Evolutionary conservation across 805 yeast genomes (phyloP).

Genomic region (Cyberlindnera mycetangii): DNA sequence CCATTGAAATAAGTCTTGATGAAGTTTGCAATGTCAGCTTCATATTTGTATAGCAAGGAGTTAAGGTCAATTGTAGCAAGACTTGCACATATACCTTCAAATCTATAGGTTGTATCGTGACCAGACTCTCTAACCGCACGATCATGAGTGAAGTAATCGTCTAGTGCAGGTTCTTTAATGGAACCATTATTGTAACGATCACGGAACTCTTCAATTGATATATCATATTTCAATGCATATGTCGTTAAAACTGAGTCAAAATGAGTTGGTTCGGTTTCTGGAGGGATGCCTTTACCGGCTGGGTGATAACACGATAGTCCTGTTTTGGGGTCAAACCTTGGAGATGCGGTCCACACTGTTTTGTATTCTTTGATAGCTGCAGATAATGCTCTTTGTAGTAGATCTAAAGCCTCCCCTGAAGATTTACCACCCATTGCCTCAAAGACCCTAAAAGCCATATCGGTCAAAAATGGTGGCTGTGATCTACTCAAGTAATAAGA

Average conservation of each 20-base stretch:
- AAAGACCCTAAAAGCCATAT: constrained; percentile 76
- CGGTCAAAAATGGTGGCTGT: constrained; percentile 96
- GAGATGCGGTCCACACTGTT: constrained; percentile 72
- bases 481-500: constrained; percentile 88
- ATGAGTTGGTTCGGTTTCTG: constrained; percentile 92
- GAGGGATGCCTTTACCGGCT: constrained; percentile 89
- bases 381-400: constrained; percentile 58
- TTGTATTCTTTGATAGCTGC: constrained; percentile 89
- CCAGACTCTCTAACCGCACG: constrained; percentile 96
- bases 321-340: constrained; percentile 68
- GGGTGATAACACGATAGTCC: constrained; percentile 91
- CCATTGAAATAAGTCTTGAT: constrained; percentile 57
- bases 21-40: constrained; percentile 70
- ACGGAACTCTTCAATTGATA: constrained; percentile 61
- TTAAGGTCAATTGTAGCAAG: constrained; percentile 90
- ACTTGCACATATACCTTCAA: constrained; percentile 87
- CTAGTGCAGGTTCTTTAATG: constrained; percentile 75
- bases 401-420: constrained; percentile 50
- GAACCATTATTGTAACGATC: constrained; percentile 63
- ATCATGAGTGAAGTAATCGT: constrained; percentile 86
- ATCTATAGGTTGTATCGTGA: constrained; percentile 88
- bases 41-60: constrained; percentile 84
- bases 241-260: constrained; percentile 70
- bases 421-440: constrained; percentile 50
- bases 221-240: constrained; percentile 58